Evolutionary conservation across 306 rosid genomes (phyloP), one percentile per base, ranked within the genome.

Genomic region (Quercus variabilis): DNA sequence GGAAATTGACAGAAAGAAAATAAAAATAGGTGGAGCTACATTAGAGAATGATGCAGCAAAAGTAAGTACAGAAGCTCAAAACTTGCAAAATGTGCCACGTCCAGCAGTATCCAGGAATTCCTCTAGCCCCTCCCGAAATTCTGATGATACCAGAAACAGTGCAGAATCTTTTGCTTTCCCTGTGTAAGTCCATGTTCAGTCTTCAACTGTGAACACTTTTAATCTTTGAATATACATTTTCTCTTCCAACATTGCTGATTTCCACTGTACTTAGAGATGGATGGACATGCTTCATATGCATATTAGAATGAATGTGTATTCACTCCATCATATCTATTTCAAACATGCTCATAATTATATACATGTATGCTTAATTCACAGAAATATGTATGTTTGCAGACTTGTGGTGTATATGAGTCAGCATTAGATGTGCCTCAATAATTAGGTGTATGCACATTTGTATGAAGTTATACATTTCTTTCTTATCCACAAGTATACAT

Each of bases 131-230:
- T 85, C 92, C 51, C 74, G 25, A 57, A 85, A 8, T 63, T 82
- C 92, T 10, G 82, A 78, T 43, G 86, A 41, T 26, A 87, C 85
- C 77, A 86, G 51, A 79, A 38, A 59, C 62, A 83, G 81, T 55
- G 7, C 31, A 1, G 62, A 25, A 26, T 79, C 96, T 74, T 87
- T 81, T 75, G 85, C 91, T 77, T 85, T 85, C 56, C 92, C 94
- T 76, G 59, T 83, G 99, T 95, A 80, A 87, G 98, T 82, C 83
- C 23, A 62, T 67, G 71, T 79, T 69, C 49, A 4, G 75, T 30
- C 56, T 65, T 28, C 51, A 56, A 31, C 63, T 23, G 67, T 60
- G 67, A 58, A 71, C 38, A 12, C 67, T 49, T 57, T 68, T 74
- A 20, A 13, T 35, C 25, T 78, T 26, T 57, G 30, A 23, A 62